Evolutionary conservation across 176 grass and related monocot species (phyloP), one percentile per base, ranked within the genome.

Genomic region (Saccharum spontaneum): DNA sequence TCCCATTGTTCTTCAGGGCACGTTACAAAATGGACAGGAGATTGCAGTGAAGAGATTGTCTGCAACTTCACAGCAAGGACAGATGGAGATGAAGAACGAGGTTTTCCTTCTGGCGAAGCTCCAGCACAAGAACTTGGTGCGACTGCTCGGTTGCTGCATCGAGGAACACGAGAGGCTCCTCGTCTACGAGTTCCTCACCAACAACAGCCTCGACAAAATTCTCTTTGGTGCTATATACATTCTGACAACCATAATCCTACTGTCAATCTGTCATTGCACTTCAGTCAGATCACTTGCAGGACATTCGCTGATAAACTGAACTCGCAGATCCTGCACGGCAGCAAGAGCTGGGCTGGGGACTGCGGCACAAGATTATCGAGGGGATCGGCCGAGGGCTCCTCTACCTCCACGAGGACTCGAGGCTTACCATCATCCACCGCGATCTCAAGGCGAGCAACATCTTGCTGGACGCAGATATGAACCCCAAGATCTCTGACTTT

Each of bases 401-500:
- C 6, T 94, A 94, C 48, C 92, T 92, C 18, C 89, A 94, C 1
- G 84, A 94, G 73, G 92, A 92, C 36, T 94, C 87, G 0, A 87
- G 91, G 36, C 44, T 92, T 40, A 84, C 2, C 4, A 87, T 92
- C 14, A 70, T 92, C 62, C 91, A 85, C 20, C 84, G 90, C 0
- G 83, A 92, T 31, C 80, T 92, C 16, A 92, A 92, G 79, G 67
- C 82, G 0, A 80, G 86, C 73, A 94, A 91, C 75, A 84, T 91
- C 30, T 40, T 90, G 11, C 15, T 94, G 3, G 92, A 91, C 55
- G 36, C 0, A 0, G 49, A 84, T 1, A 91, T 94, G 88, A 93
- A 77, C 20, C 92, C 88, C 49, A 93, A 93, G 87, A 93, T 90
- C 37, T 87, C 92, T 0, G 89, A 94, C 5, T 91, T 94, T 2